Evolutionary conservation across 495 filamentous ascomycete species (phyloP).

Genomic region (Elaphomyces granulatus): DNA sequence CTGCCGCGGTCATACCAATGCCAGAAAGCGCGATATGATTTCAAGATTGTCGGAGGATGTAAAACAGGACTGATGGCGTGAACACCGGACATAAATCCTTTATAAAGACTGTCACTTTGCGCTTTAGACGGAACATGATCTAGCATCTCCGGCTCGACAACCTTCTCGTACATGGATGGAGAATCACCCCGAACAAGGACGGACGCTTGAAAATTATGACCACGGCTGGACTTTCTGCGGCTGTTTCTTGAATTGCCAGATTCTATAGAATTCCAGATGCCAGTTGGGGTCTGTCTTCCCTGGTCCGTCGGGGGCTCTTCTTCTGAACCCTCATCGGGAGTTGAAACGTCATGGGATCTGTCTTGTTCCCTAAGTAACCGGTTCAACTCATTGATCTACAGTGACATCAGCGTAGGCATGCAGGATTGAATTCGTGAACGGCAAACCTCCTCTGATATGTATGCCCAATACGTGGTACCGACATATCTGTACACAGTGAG

Average conservation of each 20-base stretch:
- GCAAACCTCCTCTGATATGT: conserved; percentile 34
- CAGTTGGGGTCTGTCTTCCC: neutral
- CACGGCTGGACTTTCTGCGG: conserved; percentile 1
- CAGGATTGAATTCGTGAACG: neutral
- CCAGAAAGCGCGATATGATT: conserved; percentile 32
- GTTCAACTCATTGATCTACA: conserved; percentile 34
- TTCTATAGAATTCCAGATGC: neutral
- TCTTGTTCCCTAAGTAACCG: conserved; percentile 31
- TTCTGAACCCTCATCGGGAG: conserved; percentile 10
- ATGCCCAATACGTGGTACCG: conserved; percentile 38
- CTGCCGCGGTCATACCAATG: conserved; percentile 34
- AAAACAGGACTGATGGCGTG: conserved; percentile 33
- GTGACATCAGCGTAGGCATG: conserved; percentile 3
- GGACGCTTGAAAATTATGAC: conserved; percentile 24
- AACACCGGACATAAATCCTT: conserved; percentile 34
- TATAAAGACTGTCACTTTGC: conserved; percentile 35
- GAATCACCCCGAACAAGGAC: conserved; percentile 26
- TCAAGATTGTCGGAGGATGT: conserved; percentile 30
- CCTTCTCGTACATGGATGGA: conserved; percentile 20
- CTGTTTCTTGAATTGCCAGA: neutral
- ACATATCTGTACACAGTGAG: conserved; percentile 29
- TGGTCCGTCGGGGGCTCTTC: conserved; percentile 12
- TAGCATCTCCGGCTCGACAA: conserved; percentile 32
- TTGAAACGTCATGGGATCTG: conserved; percentile 22
- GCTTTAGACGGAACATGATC: conserved; percentile 29